These are phyloP conservation scores for Cyclotella choctawhatcheeana DNA, from an alignment of 108 stramenopile genomes.

Conservation along the genomic window DNA sequence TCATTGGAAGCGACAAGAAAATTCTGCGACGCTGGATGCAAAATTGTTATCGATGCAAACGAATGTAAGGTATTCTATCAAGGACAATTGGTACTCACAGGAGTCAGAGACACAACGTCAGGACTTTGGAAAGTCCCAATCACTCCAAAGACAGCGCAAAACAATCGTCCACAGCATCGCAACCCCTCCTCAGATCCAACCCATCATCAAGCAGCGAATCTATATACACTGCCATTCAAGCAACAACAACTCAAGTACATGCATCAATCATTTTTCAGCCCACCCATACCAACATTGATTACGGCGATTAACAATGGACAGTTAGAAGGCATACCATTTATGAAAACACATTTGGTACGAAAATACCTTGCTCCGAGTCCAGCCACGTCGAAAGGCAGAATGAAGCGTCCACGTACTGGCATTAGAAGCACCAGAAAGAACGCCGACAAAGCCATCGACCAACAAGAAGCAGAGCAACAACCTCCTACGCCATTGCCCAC, in stretches of 20 bases:
- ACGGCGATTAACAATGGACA: constrained; percentile 13
- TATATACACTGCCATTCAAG: constrained; percentile 13
- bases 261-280: constrained; percentile 32
- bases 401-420: not conserved
- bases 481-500: too few species aligned
- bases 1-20: constrained; percentile 15
- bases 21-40: constrained; percentile 26
- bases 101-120: constrained; percentile 9
- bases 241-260: constrained; percentile 21
- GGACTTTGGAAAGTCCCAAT: constrained; percentile 28
- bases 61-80: constrained; percentile 5
- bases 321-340: constrained; percentile 4
- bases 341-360: constrained; percentile 16
- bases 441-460: not conserved
- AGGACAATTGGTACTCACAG: not conserved
- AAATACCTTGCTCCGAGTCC: constrained; percentile 14
- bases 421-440: not conserved
- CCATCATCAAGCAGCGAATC: constrained; percentile 12
- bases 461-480: not conserved
- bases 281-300: constrained; percentile 10
- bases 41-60: constrained; percentile 5
- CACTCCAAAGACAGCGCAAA: constrained; percentile 11
- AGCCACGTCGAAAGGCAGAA: constrained; percentile 25
- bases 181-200: not conserved
- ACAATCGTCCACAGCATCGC: not conserved